A percentile compares a stretch with the other conserved stretches of the same genome.
Evolutionary conservation across 805 yeast genomes (phyloP).

Genomic region (Yamadazyma philogaea): DNA sequence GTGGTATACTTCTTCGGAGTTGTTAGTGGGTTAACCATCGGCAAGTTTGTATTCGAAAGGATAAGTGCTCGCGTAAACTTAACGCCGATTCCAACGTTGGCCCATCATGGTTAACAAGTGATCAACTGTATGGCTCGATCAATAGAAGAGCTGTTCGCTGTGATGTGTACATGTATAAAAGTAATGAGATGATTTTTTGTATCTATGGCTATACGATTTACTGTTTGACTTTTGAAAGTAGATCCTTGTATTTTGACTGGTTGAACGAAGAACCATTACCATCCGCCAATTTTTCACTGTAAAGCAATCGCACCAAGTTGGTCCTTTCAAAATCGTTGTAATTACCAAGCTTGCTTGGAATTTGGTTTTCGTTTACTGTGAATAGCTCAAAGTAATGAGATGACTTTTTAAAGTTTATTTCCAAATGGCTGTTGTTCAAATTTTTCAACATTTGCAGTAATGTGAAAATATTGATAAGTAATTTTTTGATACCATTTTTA

Average conservation of each 20-base stretch:
- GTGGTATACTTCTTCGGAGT: slow-evolving; percentile 71
- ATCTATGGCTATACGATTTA: no score
- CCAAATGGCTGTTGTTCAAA: slow-evolving; percentile 46
- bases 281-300: slow-evolving; percentile 42
- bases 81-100: slow-evolving; percentile 10
- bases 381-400: slow-evolving; percentile 56
- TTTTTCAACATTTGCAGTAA: slow-evolving; percentile 68
- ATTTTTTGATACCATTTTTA: slow-evolving; percentile 54
- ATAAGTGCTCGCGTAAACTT: slow-evolving; percentile 36
- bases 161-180: not conserved
- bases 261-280: slow-evolving; percentile 37
- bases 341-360: slow-evolving; percentile 23
- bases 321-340: slow-evolving; percentile 45
- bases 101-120: slow-evolving; percentile 8
- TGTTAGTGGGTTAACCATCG: slow-evolving; percentile 64
- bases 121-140: not conserved
- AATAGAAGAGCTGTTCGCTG: not conserved
- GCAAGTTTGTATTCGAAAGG: slow-evolving; percentile 68
- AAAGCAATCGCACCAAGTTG: slow-evolving; percentile 53
- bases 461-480: slow-evolving; percentile 59
- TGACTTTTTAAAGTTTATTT: slow-evolving; percentile 53
- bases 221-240: slow-evolving; percentile 25
- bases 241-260: slow-evolving; percentile 36
- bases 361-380: slow-evolving; percentile 46
- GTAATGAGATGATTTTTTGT: not conserved